Evolutionary conservation across 768 basidiomycete genomes (phyloP).

Genomic region (Lentinus tigrinus): DNA sequence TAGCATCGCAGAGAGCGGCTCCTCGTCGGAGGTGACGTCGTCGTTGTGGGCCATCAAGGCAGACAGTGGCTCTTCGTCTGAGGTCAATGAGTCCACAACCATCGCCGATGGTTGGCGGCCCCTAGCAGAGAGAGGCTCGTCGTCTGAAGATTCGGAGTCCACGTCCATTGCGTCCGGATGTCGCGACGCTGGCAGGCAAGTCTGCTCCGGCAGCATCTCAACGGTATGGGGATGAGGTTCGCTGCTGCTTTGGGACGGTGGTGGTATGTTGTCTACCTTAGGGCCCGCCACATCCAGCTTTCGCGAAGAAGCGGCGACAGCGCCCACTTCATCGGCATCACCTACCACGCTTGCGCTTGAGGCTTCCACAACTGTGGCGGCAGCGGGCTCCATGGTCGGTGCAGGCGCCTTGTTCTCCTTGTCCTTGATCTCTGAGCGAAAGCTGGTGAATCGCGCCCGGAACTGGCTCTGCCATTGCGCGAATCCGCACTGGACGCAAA

Average conservation of each 20-base stretch:
- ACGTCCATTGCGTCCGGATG: neutral
- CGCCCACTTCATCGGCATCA: no score
- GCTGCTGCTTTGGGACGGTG: neutral
- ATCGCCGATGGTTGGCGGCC: neutral
- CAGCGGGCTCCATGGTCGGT: no score
- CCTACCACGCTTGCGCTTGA: neutral
- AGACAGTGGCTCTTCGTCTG: neutral
- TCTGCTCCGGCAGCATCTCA: no score
- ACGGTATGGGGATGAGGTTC: neutral
- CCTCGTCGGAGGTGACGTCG: neutral
- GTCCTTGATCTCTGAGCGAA: neutral
- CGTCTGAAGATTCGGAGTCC: neutral
- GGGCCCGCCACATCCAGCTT: no score
- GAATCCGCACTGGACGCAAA: conserved; percentile 12
- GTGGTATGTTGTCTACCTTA: no score
- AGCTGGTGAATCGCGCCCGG: conserved; percentile 6
- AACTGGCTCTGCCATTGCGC: conserved; percentile 10
- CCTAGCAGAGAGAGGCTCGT: neutral
- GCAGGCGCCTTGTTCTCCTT: neutral
- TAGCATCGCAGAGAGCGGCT: neutral
- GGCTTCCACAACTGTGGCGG: neutral
- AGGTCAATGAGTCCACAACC: neutral
- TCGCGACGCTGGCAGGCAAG: no score
- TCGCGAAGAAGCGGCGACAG: no score
- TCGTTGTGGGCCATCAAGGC: neutral